phyloP scores from a whole-genome alignment of 1,139 yeast genomes.

The Taphrina deformans region DNA sequence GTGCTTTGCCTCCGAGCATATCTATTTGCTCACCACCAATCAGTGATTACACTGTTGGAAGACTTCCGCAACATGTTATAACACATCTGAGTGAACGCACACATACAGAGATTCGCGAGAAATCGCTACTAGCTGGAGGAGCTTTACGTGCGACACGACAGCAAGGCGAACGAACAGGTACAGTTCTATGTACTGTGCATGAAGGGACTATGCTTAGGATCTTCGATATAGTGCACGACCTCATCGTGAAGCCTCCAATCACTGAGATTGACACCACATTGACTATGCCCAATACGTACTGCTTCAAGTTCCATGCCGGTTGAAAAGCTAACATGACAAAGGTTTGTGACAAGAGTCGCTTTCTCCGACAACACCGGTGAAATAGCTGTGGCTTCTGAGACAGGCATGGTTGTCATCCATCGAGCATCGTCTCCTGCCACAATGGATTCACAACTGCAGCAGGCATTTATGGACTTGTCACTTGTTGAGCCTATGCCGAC shows the following conservation, averaged over 20 bases:
- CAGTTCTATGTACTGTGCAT: constrained; percentile 78
- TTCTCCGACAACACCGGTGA: constrained; percentile 77
- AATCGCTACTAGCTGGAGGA: constrained; percentile 68
- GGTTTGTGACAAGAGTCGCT: constrained; percentile 58
- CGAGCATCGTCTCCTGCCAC: constrained; percentile 52
- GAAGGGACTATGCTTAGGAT: constrained; percentile 73
- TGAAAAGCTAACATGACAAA: neutral
- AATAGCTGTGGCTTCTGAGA: constrained; percentile 63
- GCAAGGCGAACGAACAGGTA: constrained; percentile 59
- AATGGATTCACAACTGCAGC: neutral
- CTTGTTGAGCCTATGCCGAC: constrained; percentile 23
- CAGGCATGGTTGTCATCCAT: constrained; percentile 75
- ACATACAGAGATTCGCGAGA: neutral
- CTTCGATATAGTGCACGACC: constrained; percentile 80
- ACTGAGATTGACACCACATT: constrained; percentile 49
- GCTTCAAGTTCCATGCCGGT: constrained; percentile 42
- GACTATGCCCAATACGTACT: constrained; percentile 53
- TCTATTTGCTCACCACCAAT: constrained; percentile 78
- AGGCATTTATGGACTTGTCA: constrained; percentile 10
- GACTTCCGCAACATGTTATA: constrained; percentile 39
- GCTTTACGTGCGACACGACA: constrained; percentile 55
- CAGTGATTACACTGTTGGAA: constrained; percentile 50
- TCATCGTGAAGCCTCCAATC: constrained; percentile 62
- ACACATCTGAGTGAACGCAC: constrained; percentile 34
- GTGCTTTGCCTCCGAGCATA: constrained; percentile 72